These are phyloP conservation scores for Endotrypanum monterogeii DNA, from an alignment of 208 protist species.

Conservation along the genomic window DNA sequence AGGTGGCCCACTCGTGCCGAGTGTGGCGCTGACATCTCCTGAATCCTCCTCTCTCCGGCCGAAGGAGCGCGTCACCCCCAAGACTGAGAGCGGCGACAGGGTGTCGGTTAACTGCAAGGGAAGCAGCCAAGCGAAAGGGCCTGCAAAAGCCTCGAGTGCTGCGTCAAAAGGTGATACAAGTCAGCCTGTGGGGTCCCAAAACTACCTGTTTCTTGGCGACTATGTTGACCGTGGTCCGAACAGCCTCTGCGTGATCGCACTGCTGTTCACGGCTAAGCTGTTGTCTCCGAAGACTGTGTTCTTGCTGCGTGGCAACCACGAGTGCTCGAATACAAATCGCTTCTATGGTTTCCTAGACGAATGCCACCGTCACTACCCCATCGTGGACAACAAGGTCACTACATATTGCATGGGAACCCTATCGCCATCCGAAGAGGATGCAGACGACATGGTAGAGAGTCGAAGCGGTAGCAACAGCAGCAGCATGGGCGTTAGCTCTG, in stretches of 20 bases:
- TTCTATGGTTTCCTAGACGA: constrained; percentile 99
- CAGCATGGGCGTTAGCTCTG: not conserved
- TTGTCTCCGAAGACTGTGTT: constrained; percentile 98
- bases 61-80: not conserved
- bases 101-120: not conserved
- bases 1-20: constrained; percentile 59
- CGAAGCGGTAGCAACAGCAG: constrained; percentile 70
- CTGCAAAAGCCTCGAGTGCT: not conserved
- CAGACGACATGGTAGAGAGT: constrained; percentile 15
- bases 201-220: constrained; percentile 99
- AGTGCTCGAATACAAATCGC: constrained; percentile 98
- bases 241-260: constrained; percentile 93
- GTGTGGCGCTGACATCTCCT: constrained; percentile 6
- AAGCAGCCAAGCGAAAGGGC: not conserved
- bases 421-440: constrained; percentile 21
- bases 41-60: constrained; percentile 1
- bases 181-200: constrained; percentile 13
- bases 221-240: constrained; percentile 99
- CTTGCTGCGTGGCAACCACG: constrained; percentile 99
- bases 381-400: constrained; percentile 50
- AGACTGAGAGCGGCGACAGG: not conserved
- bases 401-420: constrained; percentile 20
- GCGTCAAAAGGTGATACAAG: not conserved
- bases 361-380: constrained; percentile 91
- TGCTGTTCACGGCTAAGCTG: constrained; percentile 97